Base-by-base conservation (phyloP, 2,329 filamentous ascomycete species). In the Colletotrichum liaoningense region DNA sequence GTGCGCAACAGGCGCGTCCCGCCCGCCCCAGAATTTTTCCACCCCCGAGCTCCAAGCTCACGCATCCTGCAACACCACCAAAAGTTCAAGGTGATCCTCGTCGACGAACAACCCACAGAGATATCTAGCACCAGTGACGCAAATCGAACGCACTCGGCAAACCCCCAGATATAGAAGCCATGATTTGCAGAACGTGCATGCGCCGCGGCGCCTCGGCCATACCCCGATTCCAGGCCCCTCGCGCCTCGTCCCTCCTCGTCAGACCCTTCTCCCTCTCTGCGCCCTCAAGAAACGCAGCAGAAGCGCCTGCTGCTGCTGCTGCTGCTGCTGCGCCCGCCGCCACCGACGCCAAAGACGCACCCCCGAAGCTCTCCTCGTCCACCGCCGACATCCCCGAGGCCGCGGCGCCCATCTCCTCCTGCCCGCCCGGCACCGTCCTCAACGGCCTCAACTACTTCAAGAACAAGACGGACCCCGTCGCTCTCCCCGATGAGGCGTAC, bases 371-470 rank as follows among this genome's bases (percentile, higher is more conserved):
- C 66, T 84, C 81, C 54, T 77, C 78, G 63, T 79, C 79, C 67
- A 77, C 79, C 46, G 75, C 78, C 14, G 73, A 77, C 24, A 74
- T 77, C n/a, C 78, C 79, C 11, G 75, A 75, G 12, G 76, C 81
- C 30, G 70, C 81, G 66, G 77, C 79, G 55, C 46, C 78, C 75
- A 76, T 80, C 72, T 91, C 89, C 8, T 88, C 87, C 33, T 92
- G 93, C 77, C 85, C 88, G 3, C 90, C 91, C 5, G 94, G 94
- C 42, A 94, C 93, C 16, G 84, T 91, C 16, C 86, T 97, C 55
- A 91, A 87, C 68, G 94, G 94, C 1, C 85, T 97, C 69, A 96
- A 95, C 82, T 96, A 93, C 83, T 83, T 92, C 79, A 97, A 97
- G 85, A 90, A 89, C 76, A 88, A 89, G 79, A 84, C 87, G 46